Percentiles rank a stretch among this genome's conserved stretches.
phyloP scores from a whole-genome alignment of 257 asterid genomes.

The Solanum infundibuliforme region DNA sequence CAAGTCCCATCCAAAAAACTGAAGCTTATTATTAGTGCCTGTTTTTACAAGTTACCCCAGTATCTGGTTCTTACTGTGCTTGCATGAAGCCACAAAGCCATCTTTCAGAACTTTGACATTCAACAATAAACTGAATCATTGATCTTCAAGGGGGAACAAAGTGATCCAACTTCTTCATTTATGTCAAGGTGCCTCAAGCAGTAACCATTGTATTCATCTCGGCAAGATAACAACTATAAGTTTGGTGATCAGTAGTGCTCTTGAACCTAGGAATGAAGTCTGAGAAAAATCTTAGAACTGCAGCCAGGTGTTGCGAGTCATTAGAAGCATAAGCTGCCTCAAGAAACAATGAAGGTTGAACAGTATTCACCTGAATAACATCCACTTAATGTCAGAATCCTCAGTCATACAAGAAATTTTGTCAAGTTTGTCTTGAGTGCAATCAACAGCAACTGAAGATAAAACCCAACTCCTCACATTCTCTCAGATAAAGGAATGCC shows the following conservation, averaged over 20 bases:
- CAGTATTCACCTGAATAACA: slow-evolving; percentile 64
- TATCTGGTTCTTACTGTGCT: background rate
- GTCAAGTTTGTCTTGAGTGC: background rate
- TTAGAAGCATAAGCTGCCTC: slow-evolving; percentile 76
- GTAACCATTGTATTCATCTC: slow-evolving; percentile 40
- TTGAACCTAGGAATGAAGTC: slow-evolving; percentile 86
- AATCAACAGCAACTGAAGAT: background rate
- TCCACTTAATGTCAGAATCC: background rate
- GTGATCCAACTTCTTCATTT: background rate
- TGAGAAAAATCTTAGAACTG: slow-evolving; percentile 76
- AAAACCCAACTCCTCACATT: background rate
- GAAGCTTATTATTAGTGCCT: background rate
- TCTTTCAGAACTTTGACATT: background rate
- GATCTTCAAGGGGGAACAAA: background rate
- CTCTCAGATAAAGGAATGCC: background rate
- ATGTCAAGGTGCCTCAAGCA: background rate
- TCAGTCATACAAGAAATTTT: background rate
- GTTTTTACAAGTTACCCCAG: background rate
- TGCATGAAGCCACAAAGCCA: background rate
- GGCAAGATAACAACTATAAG: slow-evolving; percentile 32
- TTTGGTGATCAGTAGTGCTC: slow-evolving; percentile 51
- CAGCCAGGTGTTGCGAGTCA: slow-evolving; percentile 73
- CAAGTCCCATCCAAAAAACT: background rate
- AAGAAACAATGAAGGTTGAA: slow-evolving; percentile 74
- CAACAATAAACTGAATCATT: background rate